Conservation (phyloP, 2,329 filamentous ascomycete species). For the Trichoderma brevicompactum region DNA sequence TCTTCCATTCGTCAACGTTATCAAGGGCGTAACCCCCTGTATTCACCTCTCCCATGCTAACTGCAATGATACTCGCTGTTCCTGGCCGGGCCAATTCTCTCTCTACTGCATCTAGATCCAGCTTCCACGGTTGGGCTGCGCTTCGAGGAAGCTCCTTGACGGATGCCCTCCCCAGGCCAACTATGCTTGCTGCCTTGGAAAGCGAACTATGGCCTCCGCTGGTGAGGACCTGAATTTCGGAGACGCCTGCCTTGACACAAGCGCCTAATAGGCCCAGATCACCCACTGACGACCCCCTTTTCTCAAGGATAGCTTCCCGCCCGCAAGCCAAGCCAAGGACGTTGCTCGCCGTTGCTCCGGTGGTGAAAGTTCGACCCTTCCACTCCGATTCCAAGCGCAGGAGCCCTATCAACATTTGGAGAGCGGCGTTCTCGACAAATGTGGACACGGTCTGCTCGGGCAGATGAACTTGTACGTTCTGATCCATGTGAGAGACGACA, state of each 20-base stretch:
- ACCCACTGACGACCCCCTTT: slow-evolving; percentile 56
- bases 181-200: slow-evolving; percentile 78
- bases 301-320: slow-evolving; percentile 65
- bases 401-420: slow-evolving; percentile 71
- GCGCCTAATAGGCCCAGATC: slow-evolving; percentile 72
- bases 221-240: slow-evolving; percentile 75
- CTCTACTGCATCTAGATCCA: slow-evolving; percentile 71
- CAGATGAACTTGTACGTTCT: slow-evolving; percentile 84
- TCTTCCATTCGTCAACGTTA: slow-evolving; percentile 61
- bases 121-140: slow-evolving; percentile 64
- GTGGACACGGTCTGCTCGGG: slow-evolving; percentile 76
- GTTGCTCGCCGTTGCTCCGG: slow-evolving; percentile 75
- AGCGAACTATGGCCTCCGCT: slow-evolving; percentile 84
- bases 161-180: slow-evolving; percentile 74
- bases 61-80: slow-evolving; percentile 72
- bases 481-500: slow-evolving; percentile 78
- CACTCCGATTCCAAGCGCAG: slow-evolving; percentile 62
- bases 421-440: slow-evolving; percentile 72
- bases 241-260: slow-evolving; percentile 65
- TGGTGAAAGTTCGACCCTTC: slow-evolving; percentile 59
- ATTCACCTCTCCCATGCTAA: slow-evolving; percentile 91
- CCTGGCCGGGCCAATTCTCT: slow-evolving; percentile 55
- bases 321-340: slow-evolving; percentile 73
- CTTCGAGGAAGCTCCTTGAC: slow-evolving; percentile 64
- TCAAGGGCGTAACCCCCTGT: slow-evolving; percentile 76